Conservation (phyloP, 169 alveolate species). For the Neospora caninum region DNA sequence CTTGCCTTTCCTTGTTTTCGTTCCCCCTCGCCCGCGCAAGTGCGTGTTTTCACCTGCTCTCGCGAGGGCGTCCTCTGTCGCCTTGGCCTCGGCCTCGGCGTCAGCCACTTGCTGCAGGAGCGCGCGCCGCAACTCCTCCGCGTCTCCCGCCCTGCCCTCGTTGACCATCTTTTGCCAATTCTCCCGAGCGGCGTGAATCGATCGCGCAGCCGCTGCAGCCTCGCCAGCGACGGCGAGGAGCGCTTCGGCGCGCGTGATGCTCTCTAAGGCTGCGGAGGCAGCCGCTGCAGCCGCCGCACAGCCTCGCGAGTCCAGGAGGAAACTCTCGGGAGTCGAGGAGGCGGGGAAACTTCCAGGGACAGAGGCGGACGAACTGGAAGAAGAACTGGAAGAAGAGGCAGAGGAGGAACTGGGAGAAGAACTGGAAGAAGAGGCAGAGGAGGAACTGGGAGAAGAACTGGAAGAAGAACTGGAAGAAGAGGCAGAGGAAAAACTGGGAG, state of each 20-base stretch:
- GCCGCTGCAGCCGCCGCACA: slow-evolving; percentile 36
- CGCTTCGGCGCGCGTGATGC: slow-evolving; percentile 9
- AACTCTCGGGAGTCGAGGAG: background rate
- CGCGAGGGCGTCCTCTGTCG: background rate
- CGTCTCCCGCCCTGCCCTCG: background rate
- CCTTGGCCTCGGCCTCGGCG: background rate
- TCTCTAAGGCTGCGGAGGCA: background rate
- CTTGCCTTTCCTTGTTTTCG: too few species aligned
- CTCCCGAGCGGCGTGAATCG: background rate
- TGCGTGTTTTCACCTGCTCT: background rate
- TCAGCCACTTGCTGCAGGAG: slow-evolving; percentile 2
- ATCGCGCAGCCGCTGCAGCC: slow-evolving; percentile 29
- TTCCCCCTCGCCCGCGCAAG: too few species aligned
- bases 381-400: background rate
- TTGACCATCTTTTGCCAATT: background rate
- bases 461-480: background rate
- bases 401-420: background rate
- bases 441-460: background rate
- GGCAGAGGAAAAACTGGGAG: background rate
- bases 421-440: too few species aligned
- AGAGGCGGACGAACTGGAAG: background rate
- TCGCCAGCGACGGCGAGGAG: background rate
- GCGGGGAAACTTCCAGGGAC: background rate
- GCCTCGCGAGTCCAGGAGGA: background rate
- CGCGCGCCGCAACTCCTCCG: background rate